These are phyloP conservation scores for Exophiala xenobiotica DNA, from an alignment of 2,329 filamentous ascomycete species.

Conservation along the genomic window DNA sequence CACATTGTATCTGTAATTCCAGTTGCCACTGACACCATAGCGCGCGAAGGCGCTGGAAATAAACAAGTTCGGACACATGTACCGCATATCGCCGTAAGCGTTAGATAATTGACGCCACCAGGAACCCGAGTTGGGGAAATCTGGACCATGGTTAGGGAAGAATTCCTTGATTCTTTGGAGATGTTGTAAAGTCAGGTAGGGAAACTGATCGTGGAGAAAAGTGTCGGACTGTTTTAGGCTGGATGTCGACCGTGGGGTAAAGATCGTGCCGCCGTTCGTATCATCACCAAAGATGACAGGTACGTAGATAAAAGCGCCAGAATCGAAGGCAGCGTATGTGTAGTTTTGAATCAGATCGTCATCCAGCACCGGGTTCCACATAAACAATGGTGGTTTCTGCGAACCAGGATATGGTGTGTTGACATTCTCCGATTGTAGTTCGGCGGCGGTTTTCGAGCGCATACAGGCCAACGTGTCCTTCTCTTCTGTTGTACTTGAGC, in stretches of 20 bases:
- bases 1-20: conserved; percentile 71
- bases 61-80: conserved; percentile 63
- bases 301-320: conserved; percentile 52
- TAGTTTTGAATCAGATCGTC: conserved; percentile 51
- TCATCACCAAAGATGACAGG: conserved; percentile 59
- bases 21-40: conserved; percentile 43
- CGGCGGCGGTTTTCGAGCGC: conserved; percentile 44
- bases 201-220: conserved; percentile 61
- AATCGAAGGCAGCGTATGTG: conserved; percentile 49
- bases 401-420: conserved; percentile 48
- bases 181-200: conserved; percentile 52
- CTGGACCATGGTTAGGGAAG: conserved; percentile 54
- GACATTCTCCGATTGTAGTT: conserved; percentile 49
- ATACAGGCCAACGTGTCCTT: conserved; percentile 41
- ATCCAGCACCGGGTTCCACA: conserved; percentile 55
- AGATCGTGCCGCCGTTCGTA: conserved; percentile 66
- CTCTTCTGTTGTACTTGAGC: too few species aligned
- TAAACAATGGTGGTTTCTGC: conserved; percentile 45
- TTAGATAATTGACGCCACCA: conserved; percentile 61
- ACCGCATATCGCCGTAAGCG: conserved; percentile 64
- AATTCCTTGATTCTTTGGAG: conserved; percentile 53
- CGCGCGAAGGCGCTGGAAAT: conserved; percentile 47
- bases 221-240: conserved; percentile 51
- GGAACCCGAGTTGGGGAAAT: conserved; percentile 50
- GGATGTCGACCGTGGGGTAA: conserved; percentile 53